A percentile compares a stretch with the other conserved stretches of the same genome.
Evolutionary conservation across 1,284 basidiomycete species (phyloP).

Genomic region (Ustilago loliicola): DNA sequence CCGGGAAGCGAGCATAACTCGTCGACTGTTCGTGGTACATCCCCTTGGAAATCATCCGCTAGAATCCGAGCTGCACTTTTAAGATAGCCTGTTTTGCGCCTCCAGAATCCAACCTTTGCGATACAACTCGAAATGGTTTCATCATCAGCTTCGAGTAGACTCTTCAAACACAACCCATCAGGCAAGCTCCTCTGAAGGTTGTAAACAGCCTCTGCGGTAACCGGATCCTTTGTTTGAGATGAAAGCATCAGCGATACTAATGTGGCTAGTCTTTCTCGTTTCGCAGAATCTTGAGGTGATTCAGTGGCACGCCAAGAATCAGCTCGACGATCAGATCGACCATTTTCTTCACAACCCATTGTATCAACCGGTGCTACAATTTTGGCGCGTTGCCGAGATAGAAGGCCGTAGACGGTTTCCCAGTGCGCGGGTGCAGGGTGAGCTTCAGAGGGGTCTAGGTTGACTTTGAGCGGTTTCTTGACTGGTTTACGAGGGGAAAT

Average conservation of each 20-base stretch:
- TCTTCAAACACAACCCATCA: constrained; percentile 82
- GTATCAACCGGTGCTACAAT: constrained; percentile 70
- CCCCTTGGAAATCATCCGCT: constrained; percentile 49
- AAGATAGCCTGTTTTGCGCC: constrained; percentile 79
- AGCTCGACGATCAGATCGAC: constrained; percentile 51
- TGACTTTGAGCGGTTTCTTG: constrained; percentile 63
- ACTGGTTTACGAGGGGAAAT: constrained; percentile 54
- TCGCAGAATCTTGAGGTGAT: constrained; percentile 37
- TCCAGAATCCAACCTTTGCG: constrained; percentile 92
- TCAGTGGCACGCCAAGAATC: constrained; percentile 55
- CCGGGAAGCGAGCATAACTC: constrained; percentile 64
- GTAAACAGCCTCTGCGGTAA: constrained; percentile 82
- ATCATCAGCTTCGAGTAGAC: constrained; percentile 78
- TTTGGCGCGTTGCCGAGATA: constrained; percentile 53
- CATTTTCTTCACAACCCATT: constrained; percentile 69
- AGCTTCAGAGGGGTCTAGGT: constrained; percentile 58
- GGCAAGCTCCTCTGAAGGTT: constrained; percentile 82
- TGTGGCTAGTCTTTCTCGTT: constrained; percentile 85
- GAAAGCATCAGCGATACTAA: constrained; percentile 95
- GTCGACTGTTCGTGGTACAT: constrained; percentile 62
- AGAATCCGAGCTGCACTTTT: constrained; percentile 55
- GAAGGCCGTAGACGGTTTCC: constrained; percentile 50
- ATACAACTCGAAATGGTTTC: constrained; percentile 80
- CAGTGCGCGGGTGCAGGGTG: constrained; percentile 62
- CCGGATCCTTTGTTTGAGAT: constrained; percentile 81